Conservation (phyloP, 2,329 filamentous ascomycete species). For the Aspergillus phoenicis region DNA sequence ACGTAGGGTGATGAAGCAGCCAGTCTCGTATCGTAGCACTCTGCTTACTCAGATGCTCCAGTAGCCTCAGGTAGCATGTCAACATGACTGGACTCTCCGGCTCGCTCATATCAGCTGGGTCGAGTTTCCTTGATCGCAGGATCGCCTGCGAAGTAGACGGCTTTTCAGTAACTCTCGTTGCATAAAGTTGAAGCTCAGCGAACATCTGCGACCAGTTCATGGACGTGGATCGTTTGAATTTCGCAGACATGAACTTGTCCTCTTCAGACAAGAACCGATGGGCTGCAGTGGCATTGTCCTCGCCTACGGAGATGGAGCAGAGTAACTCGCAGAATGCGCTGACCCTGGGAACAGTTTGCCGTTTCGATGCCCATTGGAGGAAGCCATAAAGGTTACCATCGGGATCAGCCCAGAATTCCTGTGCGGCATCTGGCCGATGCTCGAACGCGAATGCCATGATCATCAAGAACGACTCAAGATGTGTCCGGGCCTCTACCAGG, state of each 20-base stretch:
- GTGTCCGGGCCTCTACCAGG: constrained; percentile 52
- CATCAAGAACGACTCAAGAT: constrained; percentile 85
- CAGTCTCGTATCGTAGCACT: constrained; percentile 73
- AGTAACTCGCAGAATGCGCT: constrained; percentile 97
- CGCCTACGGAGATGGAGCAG: constrained; percentile 79
- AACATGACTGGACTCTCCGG: constrained; percentile 96
- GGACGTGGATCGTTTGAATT: constrained; percentile 78
- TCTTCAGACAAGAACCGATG: constrained; percentile 92
- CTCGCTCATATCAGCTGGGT: constrained; percentile 74
- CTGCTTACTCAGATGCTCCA: constrained; percentile 77
- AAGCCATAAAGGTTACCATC: constrained; percentile 95
- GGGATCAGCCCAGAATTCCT: constrained; percentile 87
- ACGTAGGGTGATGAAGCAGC: constrained; percentile 67
- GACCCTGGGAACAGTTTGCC: constrained; percentile 92
- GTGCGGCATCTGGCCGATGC: constrained; percentile 77
- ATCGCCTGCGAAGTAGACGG: constrained; percentile 59
- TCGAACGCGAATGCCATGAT: constrained; percentile 93
- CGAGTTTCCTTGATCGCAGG: constrained; percentile 63
- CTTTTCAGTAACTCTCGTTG: constrained; percentile 74
- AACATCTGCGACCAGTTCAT: constrained; percentile 94
- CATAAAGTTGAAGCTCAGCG: constrained; percentile 83
- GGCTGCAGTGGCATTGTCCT: constrained; percentile 78
- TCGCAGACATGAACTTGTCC: constrained; percentile 69
- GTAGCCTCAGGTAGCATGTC: constrained; percentile 86
- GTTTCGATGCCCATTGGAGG: constrained; percentile 92